Conservation (phyloP, 371 early-diverging fungal species). For the Synchytrium microbalum region DNA sequence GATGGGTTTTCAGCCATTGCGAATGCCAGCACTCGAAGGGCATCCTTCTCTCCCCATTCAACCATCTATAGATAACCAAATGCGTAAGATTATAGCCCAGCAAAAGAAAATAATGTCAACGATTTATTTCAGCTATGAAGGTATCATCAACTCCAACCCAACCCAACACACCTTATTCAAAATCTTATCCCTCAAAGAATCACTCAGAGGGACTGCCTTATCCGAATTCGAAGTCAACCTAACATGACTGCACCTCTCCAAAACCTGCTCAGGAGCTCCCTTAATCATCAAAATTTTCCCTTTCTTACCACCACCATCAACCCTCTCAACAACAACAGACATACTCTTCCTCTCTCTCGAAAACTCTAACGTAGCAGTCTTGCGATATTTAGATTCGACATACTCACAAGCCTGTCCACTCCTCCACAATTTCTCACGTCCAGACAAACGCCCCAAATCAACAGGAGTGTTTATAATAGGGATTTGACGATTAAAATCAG, state of each 20-base stretch:
- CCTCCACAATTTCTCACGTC: conserved; percentile 16
- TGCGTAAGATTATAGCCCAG: too few relatives aligned
- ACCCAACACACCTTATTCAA: conserved; percentile 54
- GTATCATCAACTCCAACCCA: neutral
- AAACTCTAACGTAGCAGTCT: conserved; percentile 79
- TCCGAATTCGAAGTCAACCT: conserved; percentile 39
- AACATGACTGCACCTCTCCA: conserved; percentile 77
- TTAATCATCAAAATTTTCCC: conserved; percentile 63
- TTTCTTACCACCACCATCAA: conserved; percentile 9
- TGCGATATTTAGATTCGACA: conserved; percentile 42
- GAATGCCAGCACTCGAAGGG: conserved; percentile 82
- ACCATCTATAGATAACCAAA: neutral
- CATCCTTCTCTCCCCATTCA: conserved; percentile 67
- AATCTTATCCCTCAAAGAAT: conserved; percentile 52
- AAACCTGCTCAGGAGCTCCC: conserved; percentile 90
- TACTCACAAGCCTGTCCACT: conserved; percentile 35
- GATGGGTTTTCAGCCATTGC: conserved; percentile 67
- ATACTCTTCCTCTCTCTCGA: conserved; percentile 94
- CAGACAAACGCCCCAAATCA: conserved; percentile 18
- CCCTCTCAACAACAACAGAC: conserved; percentile 68
- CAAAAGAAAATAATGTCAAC: too few relatives aligned
- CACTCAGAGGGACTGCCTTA: conserved; percentile 58
- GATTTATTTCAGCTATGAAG: too few relatives aligned
- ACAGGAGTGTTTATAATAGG: conserved; percentile 17
- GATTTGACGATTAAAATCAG: conserved; percentile 45